Evolutionary conservation across 345 rosid species (phyloP), one percentile per base, ranked within the genome.

Genomic region (Moricandia moricandioides): DNA sequence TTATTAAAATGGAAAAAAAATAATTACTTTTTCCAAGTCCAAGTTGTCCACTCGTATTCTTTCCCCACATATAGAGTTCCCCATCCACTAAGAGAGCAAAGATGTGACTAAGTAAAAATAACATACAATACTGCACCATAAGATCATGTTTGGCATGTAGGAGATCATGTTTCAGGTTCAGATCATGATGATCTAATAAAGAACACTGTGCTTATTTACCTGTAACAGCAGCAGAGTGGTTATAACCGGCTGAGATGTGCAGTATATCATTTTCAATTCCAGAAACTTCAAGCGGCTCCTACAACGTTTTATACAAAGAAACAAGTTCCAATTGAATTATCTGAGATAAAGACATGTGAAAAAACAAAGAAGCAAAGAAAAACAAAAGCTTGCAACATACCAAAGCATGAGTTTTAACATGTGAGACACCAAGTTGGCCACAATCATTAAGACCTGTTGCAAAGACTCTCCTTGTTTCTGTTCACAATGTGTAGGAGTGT

Each of bases 41-140:
- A 74, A 94, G 93, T 83, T 94, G 98, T 70, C 98, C 98, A 73
- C 79, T 88, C 67, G 96, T 86, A 80, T 94, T 94, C 81, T 84
- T 86, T 69, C 98, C 97, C 98, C 97, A 94, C 89, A 84, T 82
- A 74, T 88, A 90, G 67, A 94, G 91, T 78, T 91, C 92, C 31
- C 97, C 97, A 80, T 88, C 92, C 70, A 69, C 98, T 94, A 58
- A 37, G n/a, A 66, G 26, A 67, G 26, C 0, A 63, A 56, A 14
- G 17, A 49, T 63, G 40, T 40, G 52, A 47, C 37, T 7, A 71
- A 34, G 4, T 17, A 4, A 65, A 14, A 29, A 65, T 17, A 51
- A 34, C 39, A 57, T 7, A 64, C 13, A 21, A 8, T 26, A 58
- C 21, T 26, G 40, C 14, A 27, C 56, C 12, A 60, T 33, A 61